Percentiles rank a stretch among this genome's conserved stretches.
phyloP scores from a whole-genome alignment of 1,284 basidiomycete species.

The Mycosarcoma maydis region DNA sequence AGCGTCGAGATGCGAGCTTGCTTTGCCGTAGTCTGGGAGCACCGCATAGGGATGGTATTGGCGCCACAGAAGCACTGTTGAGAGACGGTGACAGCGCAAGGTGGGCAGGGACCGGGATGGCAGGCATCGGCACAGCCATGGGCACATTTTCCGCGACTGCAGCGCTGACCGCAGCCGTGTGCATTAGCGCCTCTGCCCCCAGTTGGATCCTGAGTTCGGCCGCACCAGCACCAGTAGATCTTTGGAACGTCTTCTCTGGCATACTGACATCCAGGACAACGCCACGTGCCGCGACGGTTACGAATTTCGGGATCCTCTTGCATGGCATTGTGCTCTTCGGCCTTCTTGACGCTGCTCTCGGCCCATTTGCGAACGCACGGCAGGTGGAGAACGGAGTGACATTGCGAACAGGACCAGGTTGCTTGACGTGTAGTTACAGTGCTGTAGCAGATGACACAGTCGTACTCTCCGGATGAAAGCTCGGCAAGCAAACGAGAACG shows the following conservation, averaged over 20 bases:
- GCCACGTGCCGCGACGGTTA: conserved; percentile 57
- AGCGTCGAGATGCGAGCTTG: conserved; percentile 29
- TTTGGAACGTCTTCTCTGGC: conserved; percentile 58
- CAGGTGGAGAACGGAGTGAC: conserved; percentile 63
- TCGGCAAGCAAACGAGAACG: conserved; percentile 61
- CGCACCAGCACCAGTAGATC: conserved; percentile 64
- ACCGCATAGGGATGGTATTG: conserved; percentile 53
- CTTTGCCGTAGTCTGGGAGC: conserved; percentile 55
- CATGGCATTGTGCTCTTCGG: conserved; percentile 63
- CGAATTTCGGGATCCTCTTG: conserved; percentile 63
- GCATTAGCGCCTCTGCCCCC: conserved; percentile 47
- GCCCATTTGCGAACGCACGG: conserved; percentile 64
- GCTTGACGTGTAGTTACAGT: conserved; percentile 55
- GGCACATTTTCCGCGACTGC: conserved; percentile 53
- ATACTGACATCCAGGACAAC: conserved; percentile 65
- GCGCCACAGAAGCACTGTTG: conserved; percentile 64
- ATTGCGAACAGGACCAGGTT: conserved; percentile 63
- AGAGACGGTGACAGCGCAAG: conserved; percentile 60
- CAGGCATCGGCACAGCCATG: conserved; percentile 62
- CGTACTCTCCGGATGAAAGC: conserved; percentile 60
- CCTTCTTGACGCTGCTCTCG: conserved; percentile 59
- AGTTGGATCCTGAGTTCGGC: conserved; percentile 49
- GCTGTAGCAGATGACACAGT: conserved; percentile 65
- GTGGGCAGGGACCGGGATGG: conserved; percentile 65
- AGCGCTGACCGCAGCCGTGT: conserved; percentile 62